Evolutionary conservation across 768 basidiomycete genomes (phyloP), one percentile per base, ranked within the genome.

Genomic region (Termitomyces sp.): DNA sequence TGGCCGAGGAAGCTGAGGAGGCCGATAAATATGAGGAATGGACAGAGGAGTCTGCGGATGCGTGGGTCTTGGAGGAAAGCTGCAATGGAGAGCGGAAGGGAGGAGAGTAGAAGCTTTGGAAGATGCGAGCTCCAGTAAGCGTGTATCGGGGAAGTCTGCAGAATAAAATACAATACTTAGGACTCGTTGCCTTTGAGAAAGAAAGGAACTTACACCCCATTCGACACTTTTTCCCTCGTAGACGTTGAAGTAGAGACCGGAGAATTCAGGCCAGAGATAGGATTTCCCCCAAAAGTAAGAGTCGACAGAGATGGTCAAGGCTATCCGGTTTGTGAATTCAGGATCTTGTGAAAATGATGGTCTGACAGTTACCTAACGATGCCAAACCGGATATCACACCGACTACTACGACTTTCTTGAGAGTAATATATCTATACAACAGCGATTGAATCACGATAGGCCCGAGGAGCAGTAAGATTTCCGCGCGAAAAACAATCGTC

Each of bases 181-280:
- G 27, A 39, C 6, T 39, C 37, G 29, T 39, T 27, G 3, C n/a
- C n/a, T 27, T n/a, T 18, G 10, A 10, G 37, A 20, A 39, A n/a
- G 7, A 13, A 8, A 54, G 20, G 24, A 22, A 79, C 90, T 61
- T 69, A 96, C 92, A 61, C 97, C 97, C 97, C 97, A 99, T 20
- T 94, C 85, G 0, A 86, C 73, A 27, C 89, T 87, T 69, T 96
- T 94, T 14, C 94, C 94, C 67, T 92, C 71, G 5, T 87, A 73
- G 26, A 98, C 83, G 66, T 98, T 99, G 75, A 92, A 99, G 61
- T 85, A 85, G 12, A 95, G 61, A 0, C 83, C 80, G 1, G 83
- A 76, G 16, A 91, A 74, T 68, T 98, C 97, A 0, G 97, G 95
- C 95, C 94, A 98, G 0, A 95, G 67, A 5, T 83, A 77, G 64